phyloP scores from a whole-genome alignment of 169 alveolate genomes.

The Babesia sp. region DNA sequence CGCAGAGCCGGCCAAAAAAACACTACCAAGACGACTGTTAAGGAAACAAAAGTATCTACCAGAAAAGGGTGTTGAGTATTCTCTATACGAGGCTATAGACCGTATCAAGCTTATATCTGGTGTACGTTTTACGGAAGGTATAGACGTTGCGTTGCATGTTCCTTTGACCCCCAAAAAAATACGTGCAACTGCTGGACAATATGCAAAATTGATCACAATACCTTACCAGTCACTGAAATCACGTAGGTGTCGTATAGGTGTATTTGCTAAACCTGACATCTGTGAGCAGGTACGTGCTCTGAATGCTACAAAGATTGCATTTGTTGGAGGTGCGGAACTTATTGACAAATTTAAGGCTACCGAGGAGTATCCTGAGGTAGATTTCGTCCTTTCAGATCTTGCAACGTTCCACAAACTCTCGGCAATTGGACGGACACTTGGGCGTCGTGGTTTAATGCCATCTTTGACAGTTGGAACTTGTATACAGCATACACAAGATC shows the following conservation, averaged over 20 bases:
- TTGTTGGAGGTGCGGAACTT: slow-evolving; percentile 59
- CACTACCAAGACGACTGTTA: slow-evolving; percentile 34
- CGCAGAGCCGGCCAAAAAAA: background rate
- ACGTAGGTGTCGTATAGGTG: slow-evolving; percentile 48
- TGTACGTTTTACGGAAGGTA: slow-evolving; percentile 53
- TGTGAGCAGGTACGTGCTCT: slow-evolving; percentile 36
- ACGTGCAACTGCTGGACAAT: slow-evolving; percentile 58
- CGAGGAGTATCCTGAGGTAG: slow-evolving; percentile 65
- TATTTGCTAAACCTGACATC: slow-evolving; percentile 49
- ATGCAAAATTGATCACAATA: slow-evolving; percentile 50
- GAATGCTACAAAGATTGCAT: slow-evolving; percentile 37
- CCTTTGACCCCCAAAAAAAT: slow-evolving; percentile 51
- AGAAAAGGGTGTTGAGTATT: slow-evolving; percentile 50
- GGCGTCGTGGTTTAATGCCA: slow-evolving; percentile 78
- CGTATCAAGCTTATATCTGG: slow-evolving; percentile 62
- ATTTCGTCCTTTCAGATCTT: slow-evolving; percentile 70
- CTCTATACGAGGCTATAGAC: slow-evolving; percentile 64
- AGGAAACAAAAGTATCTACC: slow-evolving; percentile 37
- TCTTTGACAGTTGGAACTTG: slow-evolving; percentile 71
- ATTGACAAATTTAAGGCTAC: slow-evolving; percentile 46
- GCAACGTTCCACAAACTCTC: slow-evolving; percentile 73
- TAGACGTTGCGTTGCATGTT: slow-evolving; percentile 62
- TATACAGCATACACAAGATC: slow-evolving; percentile 53
- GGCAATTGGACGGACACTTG: slow-evolving; percentile 67
- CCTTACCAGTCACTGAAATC: slow-evolving; percentile 69